Base-by-base conservation (phyloP, 768 basidiomycete genomes). In the Russula abietina region DNA sequence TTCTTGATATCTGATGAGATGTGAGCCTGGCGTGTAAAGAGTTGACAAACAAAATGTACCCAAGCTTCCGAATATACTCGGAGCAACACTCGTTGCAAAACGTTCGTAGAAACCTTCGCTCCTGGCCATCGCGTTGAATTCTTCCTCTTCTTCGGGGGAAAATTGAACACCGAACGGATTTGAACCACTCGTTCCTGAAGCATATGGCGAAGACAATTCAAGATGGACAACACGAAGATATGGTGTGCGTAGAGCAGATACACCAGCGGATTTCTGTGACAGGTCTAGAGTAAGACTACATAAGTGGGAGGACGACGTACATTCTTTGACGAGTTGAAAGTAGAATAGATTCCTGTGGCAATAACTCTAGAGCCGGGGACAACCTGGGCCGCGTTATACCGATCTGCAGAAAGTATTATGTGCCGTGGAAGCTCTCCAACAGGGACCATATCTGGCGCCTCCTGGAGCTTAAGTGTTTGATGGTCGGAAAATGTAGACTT, bases 371-470 rank as follows among this genome's bases (percentile, higher is more conserved):
- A 93, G 2, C 97, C 97, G 5, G 97, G 97, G 11, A 98, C 91
- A 11, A 98, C 95, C 71, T 87, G 87, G 0, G 92, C 93, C 0
- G 95, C 93, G 58, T 98, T 79, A 70, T 93, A 87, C 73, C 96
- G 80, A 73, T 99, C 97, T 5, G 85, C 86, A 32, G 91, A 95
- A 28, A 99, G 78, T 55, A 96, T 81, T 82, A 99, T 93, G 72
- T 98, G 97, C 54, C 95, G 77, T 10, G 97, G 97, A 46, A 99
- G 79, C 71, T 99, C 97, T 80, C 97, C 97, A 28, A 98, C 95
- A 0, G 97, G 97, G 1, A 99, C 97, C 93, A 98, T 97, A 73
- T 99, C 97, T 0, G 97, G 97, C 19, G 96, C 95, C 74, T 99
- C 97, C 74, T 99, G 97, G 14, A 99, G 82, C 73, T 99, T 99